These are phyloP conservation scores for Lentinus tigrinus DNA, from an alignment of 768 basidiomycete genomes.

Conservation along the genomic window DNA sequence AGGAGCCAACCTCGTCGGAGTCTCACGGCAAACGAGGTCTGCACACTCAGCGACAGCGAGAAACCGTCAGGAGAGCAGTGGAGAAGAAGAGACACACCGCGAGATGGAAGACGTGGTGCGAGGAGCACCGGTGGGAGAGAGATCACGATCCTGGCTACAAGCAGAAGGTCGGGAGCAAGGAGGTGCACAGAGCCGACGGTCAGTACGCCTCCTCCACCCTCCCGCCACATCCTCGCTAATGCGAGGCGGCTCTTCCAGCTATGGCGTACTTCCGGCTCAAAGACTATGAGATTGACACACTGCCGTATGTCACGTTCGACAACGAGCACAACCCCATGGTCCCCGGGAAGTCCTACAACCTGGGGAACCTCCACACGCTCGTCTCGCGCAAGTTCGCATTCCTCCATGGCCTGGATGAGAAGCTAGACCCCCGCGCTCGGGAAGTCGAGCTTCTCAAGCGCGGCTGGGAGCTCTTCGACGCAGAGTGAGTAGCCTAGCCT, in stretches of 20 bases:
- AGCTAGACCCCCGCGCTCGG: background rate
- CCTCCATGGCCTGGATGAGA: background rate
- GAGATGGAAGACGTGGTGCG: background rate
- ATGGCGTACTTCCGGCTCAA: constrained; percentile 1
- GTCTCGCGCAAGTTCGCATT: constrained; percentile 1
- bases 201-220: background rate
- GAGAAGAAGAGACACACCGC: background rate
- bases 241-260: background rate
- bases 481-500: background rate
- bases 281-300: background rate
- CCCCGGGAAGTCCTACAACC: background rate
- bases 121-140: background rate
- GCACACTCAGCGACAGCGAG: no score
- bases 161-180: background rate
- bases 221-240: background rate
- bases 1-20: no score
- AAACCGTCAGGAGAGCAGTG: no score
- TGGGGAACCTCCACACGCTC: background rate
- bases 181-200: background rate
- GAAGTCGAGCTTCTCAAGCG: background rate
- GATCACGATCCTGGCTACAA: background rate
- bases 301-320: background rate
- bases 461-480: background rate
- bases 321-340: background rate
- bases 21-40: no score